Conservation (phyloP, 257 asterid genomes). For the Apocynum venetum region DNA sequence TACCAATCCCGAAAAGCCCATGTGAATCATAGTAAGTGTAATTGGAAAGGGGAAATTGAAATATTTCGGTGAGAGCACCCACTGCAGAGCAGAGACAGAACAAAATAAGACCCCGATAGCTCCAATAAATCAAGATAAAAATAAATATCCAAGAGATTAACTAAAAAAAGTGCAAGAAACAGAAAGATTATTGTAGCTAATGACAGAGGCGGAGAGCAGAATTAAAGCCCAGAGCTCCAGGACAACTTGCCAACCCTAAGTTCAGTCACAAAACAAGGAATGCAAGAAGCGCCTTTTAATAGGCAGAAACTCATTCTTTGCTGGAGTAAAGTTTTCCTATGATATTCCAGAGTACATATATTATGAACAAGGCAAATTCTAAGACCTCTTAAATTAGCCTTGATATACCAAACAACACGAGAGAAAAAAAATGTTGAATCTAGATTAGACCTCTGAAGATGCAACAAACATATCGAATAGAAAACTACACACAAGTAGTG, state of each 20-base stretch:
- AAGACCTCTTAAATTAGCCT: not conserved
- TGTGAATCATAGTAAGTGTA: slow-evolving; percentile 95
- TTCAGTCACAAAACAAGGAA: not conserved
- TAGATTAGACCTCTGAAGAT: not conserved
- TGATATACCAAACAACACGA: not conserved
- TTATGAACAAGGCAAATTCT: not conserved
- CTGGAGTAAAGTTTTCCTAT: not conserved
- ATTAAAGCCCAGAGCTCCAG: not conserved
- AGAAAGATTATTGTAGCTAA: not conserved
- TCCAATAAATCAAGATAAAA: slow-evolving; percentile 2
- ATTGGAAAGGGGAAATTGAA: slow-evolving; percentile 95
- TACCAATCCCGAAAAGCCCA: slow-evolving; percentile 96
- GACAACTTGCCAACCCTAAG: not conserved
- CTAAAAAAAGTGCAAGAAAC: not conserved
- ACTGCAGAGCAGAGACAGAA: slow-evolving; percentile 48
- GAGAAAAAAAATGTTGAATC: not conserved
- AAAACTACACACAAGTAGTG: not conserved
- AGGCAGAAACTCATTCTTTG: not conserved
- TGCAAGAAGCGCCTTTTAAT: not conserved
- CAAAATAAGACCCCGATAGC: slow-evolving; percentile 6
- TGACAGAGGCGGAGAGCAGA: not conserved
- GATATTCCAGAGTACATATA: not conserved
- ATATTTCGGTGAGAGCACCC: slow-evolving; percentile 98
- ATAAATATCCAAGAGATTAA: not conserved
- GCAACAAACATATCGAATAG: not conserved